Evolutionary conservation across 176 grass and related monocot genomes (phyloP).

Genomic region (Triticum timopheevii): DNA sequence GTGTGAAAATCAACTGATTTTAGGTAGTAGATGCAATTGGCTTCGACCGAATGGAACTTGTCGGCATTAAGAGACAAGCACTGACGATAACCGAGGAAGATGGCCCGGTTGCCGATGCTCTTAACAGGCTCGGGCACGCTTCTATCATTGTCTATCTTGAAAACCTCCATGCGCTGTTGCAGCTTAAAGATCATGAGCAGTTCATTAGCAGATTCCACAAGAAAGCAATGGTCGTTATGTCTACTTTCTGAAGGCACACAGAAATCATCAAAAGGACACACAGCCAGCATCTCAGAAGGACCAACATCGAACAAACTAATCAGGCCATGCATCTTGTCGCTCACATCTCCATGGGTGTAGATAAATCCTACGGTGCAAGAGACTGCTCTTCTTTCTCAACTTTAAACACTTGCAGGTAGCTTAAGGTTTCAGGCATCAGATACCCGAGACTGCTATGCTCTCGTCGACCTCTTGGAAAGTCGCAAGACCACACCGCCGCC

Average conservation of each 20-base stretch:
- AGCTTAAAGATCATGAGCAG: background rate
- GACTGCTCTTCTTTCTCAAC: too few relatives aligned
- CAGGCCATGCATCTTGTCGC: background rate
- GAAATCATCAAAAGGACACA: too few relatives aligned
- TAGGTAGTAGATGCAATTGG: slow-evolving; percentile 15
- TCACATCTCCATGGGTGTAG: background rate
- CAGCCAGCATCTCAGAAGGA: background rate
- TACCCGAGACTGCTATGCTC: too few relatives aligned
- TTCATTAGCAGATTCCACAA: background rate
- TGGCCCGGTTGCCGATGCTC: background rate
- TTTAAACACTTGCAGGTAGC: too few relatives aligned
- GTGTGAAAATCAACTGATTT: too few relatives aligned
- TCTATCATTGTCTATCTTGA: background rate
- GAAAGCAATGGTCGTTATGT: background rate
- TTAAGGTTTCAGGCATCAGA: too few relatives aligned
- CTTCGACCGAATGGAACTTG: background rate
- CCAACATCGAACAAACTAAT: background rate
- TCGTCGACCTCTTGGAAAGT: too few relatives aligned
- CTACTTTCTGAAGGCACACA: background rate
- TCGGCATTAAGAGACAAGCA: background rate
- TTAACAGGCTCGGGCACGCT: background rate
- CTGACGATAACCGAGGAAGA: background rate
- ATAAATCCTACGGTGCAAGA: background rate
- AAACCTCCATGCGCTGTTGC: background rate
- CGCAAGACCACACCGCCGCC: too few relatives aligned